A percentile compares a stretch with the other conserved stretches of the same genome.
Conservation (phyloP, 129 eudicot species). For the Glebionis coronaria region DNA sequence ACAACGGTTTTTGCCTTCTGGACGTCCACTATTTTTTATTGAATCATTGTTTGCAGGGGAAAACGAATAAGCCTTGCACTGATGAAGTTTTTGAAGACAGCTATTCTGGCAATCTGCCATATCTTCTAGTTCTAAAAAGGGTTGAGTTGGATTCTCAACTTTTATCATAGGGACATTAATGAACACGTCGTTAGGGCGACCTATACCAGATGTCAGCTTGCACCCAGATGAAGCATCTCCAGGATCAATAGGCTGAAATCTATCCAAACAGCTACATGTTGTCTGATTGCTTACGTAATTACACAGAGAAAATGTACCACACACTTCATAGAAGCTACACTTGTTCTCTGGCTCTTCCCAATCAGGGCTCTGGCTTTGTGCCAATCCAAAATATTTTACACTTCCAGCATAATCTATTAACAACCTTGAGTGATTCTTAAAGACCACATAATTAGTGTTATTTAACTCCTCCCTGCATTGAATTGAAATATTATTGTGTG, state of each 20-base stretch:
- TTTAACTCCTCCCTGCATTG: neutral
- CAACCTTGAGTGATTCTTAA: slow-evolving; percentile 21
- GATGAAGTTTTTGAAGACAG: slow-evolving; percentile 8
- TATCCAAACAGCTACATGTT: slow-evolving; percentile 35
- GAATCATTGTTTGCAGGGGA: neutral
- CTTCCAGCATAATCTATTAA: slow-evolving; percentile 29
- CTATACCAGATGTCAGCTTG: neutral
- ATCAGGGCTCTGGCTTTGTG: neutral
- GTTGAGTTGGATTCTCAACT: neutral
- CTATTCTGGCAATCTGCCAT: slow-evolving; percentile 9
- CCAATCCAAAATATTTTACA: slow-evolving; percentile 21
- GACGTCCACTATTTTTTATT: neutral
- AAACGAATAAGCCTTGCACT: slow-evolving; percentile 31
- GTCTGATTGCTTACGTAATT: neutral
- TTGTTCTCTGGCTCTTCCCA: slow-evolving; percentile 33
- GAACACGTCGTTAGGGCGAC: neutral
- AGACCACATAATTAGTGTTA: neutral
- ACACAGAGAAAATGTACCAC: slow-evolving; percentile 36
- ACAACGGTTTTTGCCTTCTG: neutral
- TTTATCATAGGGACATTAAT: neutral
- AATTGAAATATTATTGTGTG: neutral
- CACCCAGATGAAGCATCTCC: slow-evolving; percentile 26
- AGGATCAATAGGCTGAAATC: slow-evolving; percentile 15
- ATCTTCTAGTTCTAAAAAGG: neutral
- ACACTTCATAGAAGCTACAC: slow-evolving; percentile 16